Base-by-base conservation (phyloP, 2,329 filamentous ascomycete species). In the Botrytis porri region DNA sequence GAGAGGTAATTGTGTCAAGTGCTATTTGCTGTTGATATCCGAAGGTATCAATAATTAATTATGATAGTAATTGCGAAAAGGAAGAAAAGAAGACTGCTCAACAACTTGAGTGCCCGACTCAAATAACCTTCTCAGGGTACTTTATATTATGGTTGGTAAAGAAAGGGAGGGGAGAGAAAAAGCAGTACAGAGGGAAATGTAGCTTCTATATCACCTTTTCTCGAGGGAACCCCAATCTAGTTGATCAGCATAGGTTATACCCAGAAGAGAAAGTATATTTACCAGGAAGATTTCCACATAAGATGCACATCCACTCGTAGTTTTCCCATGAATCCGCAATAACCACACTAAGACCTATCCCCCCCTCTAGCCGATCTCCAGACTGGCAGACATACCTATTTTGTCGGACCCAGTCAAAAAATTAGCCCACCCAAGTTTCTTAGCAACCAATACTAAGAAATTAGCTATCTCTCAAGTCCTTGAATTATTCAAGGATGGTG, bases 161-260 rank as follows among this genome's bases (percentile, higher is more conserved):
- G 65, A 9, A 59, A 25, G 9, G 9, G 57, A 60, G 60, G 37
- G 41, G 4, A 10, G 9, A 10, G 25, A 12, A 2, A 7, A 8
- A 45, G 14, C n/a, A 29, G 39, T 22, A 14, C 32, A 39, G 64
- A 18, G 22, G 45, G 32, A 66, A n/a, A 45, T 64, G 61, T 37
- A 63, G 61, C 57, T 25, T 63, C 61, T 63, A 69, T 69, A 41
- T 57, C n/a, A 59, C 16, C 39, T 41, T 41, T 32, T 41, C 48
- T 41, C 43, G 29, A 35, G 45, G 48, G 48, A 37, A 41, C 39
- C 45, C 32, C 64, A n/a, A 67, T 57, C 35, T 41, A 22, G n/a
- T 41, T 67, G 65, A 67, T 67, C 65, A 69, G 22, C 65, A 41
- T 32, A 14, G 37, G 1, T 59, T 43, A 69, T 69, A 59, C 65